Evolutionary conservation across 495 filamentous ascomycete genomes (phyloP).

Genomic region (Hyaloscypha variabilis): DNA sequence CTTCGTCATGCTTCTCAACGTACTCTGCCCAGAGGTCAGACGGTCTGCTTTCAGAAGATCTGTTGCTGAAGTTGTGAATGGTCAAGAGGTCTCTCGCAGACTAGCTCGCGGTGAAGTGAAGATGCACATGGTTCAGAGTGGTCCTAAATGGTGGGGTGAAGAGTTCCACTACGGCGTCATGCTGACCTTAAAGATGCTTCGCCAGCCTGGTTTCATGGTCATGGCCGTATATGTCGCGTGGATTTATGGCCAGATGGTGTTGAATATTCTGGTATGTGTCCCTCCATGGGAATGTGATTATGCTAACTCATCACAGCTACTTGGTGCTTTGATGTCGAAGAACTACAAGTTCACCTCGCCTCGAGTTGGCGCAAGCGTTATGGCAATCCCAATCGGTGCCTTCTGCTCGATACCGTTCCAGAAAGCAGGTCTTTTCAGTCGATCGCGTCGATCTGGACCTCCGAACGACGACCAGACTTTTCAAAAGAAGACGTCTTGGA

Average conservation of each 20-base stretch:
- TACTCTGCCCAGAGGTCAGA: conserved; percentile 66
- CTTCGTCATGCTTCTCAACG: conserved; percentile 62
- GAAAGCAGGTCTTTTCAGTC: conserved; percentile 67
- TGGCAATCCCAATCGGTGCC: conserved; percentile 66
- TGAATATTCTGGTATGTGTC: conserved; percentile 60
- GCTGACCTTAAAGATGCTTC: conserved; percentile 66
- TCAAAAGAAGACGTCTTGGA: conserved; percentile 59
- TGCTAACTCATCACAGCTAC: conserved; percentile 46
- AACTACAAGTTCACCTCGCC: conserved; percentile 63
- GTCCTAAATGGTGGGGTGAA: conserved; percentile 73
- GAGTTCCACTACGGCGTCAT: conserved; percentile 73
- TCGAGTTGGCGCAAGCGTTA: conserved; percentile 63
- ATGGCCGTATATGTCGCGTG: conserved; percentile 72
- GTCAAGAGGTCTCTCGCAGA: conserved; percentile 47
- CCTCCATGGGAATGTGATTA: neutral
- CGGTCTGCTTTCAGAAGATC: conserved; percentile 65
- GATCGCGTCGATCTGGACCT: conserved; percentile 55
- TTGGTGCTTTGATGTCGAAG: conserved; percentile 66
- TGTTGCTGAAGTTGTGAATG: conserved; percentile 59
- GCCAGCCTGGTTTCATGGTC: conserved; percentile 70
- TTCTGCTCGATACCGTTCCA: conserved; percentile 70
- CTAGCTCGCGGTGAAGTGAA: conserved; percentile 73
- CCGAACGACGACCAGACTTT: conserved; percentile 62
- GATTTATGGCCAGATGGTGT: conserved; percentile 73
- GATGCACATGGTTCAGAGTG: conserved; percentile 68